These are phyloP conservation scores for Nannizziopsis barbatae DNA, from an alignment of 2,329 filamentous ascomycete species.

Conservation along the genomic window DNA sequence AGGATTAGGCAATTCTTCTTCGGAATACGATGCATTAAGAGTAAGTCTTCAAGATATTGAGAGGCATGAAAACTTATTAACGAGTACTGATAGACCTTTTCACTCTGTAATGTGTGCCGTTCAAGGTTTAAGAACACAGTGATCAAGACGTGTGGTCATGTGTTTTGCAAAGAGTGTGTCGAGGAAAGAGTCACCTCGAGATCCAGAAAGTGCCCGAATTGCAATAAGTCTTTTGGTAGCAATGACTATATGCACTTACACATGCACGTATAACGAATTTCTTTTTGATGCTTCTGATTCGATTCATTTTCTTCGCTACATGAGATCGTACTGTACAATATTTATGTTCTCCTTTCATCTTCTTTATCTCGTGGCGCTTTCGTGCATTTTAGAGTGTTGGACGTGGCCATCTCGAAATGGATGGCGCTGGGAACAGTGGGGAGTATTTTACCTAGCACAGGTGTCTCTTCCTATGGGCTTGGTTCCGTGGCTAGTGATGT, in stretches of 20 bases:
- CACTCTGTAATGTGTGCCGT: conserved; percentile 84
- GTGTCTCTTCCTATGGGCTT: background rate
- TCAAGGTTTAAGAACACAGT: conserved; percentile 89
- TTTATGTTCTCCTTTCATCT: conserved; percentile 13
- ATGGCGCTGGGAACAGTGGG: conserved; percentile 7
- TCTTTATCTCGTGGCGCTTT: conserved; percentile 13
- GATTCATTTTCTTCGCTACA: background rate
- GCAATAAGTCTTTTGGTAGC: conserved; percentile 80
- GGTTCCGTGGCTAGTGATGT: background rate
- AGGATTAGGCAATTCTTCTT: conserved; percentile 65
- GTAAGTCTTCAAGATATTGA: conserved; percentile 45
- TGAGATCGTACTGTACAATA: conserved; percentile 9
- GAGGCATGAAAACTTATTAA: conserved; percentile 9
- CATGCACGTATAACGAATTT: conserved; percentile 32
- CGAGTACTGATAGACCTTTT: conserved; percentile 48
- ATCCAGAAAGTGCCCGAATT: conserved; percentile 90
- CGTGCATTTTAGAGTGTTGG: conserved; percentile 8
- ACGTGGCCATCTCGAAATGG: conserved; percentile 5
- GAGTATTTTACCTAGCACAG: conserved; percentile 2
- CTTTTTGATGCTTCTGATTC: background rate
- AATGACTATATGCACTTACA: conserved; percentile 64
- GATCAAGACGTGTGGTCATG: conserved; percentile 86
- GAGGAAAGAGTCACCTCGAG: conserved; percentile 81
- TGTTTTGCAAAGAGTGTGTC: conserved; percentile 85
- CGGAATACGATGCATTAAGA: conserved; percentile 74